phyloP scores from a whole-genome alignment of 208 protist species.

The Leishmania mexicana region DNA sequence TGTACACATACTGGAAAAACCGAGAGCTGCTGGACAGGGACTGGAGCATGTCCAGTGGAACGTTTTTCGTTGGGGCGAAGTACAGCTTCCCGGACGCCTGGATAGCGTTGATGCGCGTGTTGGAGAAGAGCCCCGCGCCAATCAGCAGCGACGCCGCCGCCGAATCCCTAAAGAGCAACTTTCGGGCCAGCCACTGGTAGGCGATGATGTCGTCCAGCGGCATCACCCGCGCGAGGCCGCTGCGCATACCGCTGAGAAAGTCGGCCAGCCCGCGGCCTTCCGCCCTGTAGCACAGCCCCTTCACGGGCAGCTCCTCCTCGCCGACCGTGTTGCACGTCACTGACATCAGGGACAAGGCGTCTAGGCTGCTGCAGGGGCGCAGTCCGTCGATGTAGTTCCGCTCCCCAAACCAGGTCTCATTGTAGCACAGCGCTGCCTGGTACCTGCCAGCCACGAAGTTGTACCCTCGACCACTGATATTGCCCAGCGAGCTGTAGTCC shows the following conservation, averaged over 20 bases:
- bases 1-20: constrained; percentile 51
- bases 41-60: constrained; percentile 35
- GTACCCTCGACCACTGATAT: neutral
- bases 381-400: constrained; percentile 19
- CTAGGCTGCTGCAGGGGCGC: constrained; percentile 2
- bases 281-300: constrained; percentile 29
- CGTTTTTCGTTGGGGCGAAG: constrained; percentile 30
- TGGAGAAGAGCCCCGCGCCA: constrained; percentile 31
- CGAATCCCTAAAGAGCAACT: neutral
- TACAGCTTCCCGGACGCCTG: constrained; percentile 39
- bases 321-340: constrained; percentile 10
- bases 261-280: neutral
- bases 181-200: constrained; percentile 31
- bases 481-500: neutral
- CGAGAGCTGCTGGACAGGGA: constrained; percentile 23
- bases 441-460: constrained; percentile 1
- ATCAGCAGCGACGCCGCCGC: neutral
- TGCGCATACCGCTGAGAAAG: constrained; percentile 4
- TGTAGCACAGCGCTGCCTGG: constrained; percentile 14
- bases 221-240: constrained; percentile 10
- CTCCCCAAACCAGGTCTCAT: constrained; percentile 24
- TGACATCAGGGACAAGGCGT: neutral
- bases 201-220: constrained; percentile 34
- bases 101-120: constrained; percentile 19
- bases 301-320: constrained; percentile 32